Percentiles rank a stretch among this genome's conserved stretches.
These are phyloP conservation scores for Xylaria telfairii DNA, from an alignment of 495 filamentous ascomycete genomes.

Conservation along the genomic window DNA sequence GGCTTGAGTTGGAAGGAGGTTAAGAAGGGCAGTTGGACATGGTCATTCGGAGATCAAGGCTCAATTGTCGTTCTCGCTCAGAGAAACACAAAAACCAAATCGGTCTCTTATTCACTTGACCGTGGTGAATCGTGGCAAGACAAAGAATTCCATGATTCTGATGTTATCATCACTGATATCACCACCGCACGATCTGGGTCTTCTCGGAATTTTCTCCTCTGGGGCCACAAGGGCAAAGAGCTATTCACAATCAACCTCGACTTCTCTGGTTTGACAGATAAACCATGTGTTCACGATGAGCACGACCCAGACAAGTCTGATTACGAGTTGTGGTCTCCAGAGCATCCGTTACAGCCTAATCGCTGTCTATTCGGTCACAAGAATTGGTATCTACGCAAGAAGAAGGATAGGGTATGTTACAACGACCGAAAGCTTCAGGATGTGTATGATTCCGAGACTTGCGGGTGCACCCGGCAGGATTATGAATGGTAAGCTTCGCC, in stretches of 20 bases:
- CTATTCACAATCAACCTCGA: conserved; percentile 81
- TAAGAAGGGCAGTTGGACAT: conserved; percentile 85
- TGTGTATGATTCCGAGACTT: conserved; percentile 72
- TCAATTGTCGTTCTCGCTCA: conserved; percentile 85
- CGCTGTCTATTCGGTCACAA: conserved; percentile 93
- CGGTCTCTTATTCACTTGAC: conserved; percentile 77
- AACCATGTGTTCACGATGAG: conserved; percentile 72
- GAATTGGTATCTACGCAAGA: conserved; percentile 90
- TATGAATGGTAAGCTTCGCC: conserved; percentile 84
- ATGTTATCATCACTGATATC: conserved; percentile 75
- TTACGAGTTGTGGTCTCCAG: conserved; percentile 84
- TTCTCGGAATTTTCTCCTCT: conserved; percentile 87
- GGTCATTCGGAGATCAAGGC: conserved; percentile 94
- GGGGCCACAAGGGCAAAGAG: conserved; percentile 67
- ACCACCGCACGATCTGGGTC: conserved; percentile 88
- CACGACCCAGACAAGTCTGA: conserved; percentile 63
- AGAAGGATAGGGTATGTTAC: conserved; percentile 72
- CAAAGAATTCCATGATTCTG: conserved; percentile 72
- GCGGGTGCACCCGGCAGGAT: conserved; percentile 80
- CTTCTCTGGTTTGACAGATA: conserved; percentile 77
- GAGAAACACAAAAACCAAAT: conserved; percentile 62
- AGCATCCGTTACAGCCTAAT: conserved; percentile 73
- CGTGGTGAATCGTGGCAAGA: conserved; percentile 77
- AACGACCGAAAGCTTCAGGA: conserved; percentile 72
- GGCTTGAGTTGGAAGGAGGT: conserved; percentile 86